Evolutionary conservation across 495 filamentous ascomycete species (phyloP).

Genomic region (Penicillium simplicissimum): DNA sequence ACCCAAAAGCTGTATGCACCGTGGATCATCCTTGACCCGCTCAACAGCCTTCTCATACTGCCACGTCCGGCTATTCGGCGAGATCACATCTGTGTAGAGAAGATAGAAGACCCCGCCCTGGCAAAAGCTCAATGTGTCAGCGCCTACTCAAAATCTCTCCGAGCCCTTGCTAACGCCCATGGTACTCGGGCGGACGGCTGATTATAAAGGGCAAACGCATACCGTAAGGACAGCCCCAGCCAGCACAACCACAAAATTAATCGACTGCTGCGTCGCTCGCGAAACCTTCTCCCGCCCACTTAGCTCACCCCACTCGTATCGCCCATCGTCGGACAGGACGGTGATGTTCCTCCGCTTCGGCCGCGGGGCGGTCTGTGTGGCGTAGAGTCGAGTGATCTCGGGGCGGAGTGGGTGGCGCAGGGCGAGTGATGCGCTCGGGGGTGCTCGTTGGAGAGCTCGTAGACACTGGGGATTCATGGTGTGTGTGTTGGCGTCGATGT

Average conservation of each 20-base stretch:
- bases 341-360: constrained; percentile 65
- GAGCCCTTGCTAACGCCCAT: background rate
- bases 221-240: constrained; percentile 73
- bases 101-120: constrained; percentile 76
- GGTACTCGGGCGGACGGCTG: background rate
- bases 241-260: constrained; percentile 79
- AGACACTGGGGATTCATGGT: constrained; percentile 24
- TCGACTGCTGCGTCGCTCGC: constrained; percentile 84
- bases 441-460: constrained; percentile 24
- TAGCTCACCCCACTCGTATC: constrained; percentile 77
- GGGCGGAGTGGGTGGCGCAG: constrained; percentile 24
- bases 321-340: constrained; percentile 77
- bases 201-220: background rate
- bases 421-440: constrained; percentile 10
- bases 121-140: constrained; percentile 17
- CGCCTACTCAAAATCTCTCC: background rate
- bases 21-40: constrained; percentile 69
- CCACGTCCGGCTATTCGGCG: constrained; percentile 76
- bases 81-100: constrained; percentile 85
- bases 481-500: constrained; percentile 1
- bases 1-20: constrained; percentile 75
- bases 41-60: constrained; percentile 89
- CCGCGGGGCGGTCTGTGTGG: constrained; percentile 49
- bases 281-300: constrained; percentile 74
- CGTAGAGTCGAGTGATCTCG: constrained; percentile 44